Conservation (phyloP, 805 yeast species). For the Candida michaelii region DNA sequence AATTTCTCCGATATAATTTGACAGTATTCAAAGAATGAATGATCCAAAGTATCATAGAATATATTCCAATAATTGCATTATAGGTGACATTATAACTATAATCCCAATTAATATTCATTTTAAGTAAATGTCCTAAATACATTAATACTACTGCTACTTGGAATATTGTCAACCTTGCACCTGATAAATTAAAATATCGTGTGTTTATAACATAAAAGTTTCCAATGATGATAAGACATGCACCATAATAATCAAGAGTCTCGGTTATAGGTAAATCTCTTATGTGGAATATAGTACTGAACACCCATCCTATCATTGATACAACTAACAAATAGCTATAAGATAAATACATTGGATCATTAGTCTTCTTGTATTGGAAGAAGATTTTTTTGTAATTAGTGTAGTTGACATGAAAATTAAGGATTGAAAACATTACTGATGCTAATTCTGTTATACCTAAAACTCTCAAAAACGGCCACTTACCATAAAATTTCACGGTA, state of each 20-base stretch:
- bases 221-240: constrained; percentile 35
- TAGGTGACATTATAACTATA: constrained; percentile 36
- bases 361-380: constrained; percentile 23
- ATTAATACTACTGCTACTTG: constrained; percentile 19
- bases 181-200: constrained; percentile 28
- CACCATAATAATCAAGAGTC: constrained; percentile 43
- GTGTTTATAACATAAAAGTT: constrained; percentile 36
- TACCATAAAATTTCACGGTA: constrained; percentile 43
- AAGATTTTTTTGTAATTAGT: constrained; percentile 26
- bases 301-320: constrained; percentile 37
- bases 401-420: constrained; percentile 36
- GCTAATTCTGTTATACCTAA: constrained; percentile 38
- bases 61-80: constrained; percentile 32
- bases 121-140: constrained; percentile 28
- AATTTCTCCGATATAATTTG: constrained; percentile 15
- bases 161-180: constrained; percentile 14
- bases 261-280: constrained; percentile 39
- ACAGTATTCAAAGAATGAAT: constrained; percentile 27
- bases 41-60: constrained; percentile 33
- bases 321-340: constrained; percentile 27
- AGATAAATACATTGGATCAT: constrained; percentile 28
- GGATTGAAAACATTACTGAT: constrained; percentile 34
- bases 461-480: constrained; percentile 43
- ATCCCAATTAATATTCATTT: constrained; percentile 35
- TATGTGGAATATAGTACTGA: constrained; percentile 38